Conservation (phyloP, 164 flowering plant genomes). For the Nymphaea colorata region DNA sequence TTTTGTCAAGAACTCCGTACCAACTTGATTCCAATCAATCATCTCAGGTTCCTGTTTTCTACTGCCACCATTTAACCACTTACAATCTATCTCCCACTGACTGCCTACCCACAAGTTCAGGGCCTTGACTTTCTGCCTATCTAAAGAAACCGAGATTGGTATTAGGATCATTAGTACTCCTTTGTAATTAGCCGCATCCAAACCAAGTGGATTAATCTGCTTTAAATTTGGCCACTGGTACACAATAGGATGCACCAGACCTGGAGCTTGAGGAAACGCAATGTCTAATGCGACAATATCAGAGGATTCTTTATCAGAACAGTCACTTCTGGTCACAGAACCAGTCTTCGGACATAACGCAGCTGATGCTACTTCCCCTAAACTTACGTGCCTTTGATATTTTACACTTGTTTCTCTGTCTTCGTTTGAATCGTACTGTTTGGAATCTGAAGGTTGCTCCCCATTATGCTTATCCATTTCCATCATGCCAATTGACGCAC, state of each 20-base stretch:
- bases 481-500: constrained; percentile 13
- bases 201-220: neutral
- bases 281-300: neutral
- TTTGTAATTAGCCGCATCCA: neutral
- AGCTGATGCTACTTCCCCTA: neutral
- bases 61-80: neutral
- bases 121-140: neutral
- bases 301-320: neutral
- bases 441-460: neutral
- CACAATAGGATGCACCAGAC: neutral
- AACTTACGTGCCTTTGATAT: constrained; percentile 15
- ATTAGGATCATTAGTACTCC: neutral
- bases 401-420: neutral
- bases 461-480: neutral
- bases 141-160: neutral
- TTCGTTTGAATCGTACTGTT: neutral
- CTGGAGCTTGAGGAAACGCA: neutral
- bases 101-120: neutral
- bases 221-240: neutral
- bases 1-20: neutral
- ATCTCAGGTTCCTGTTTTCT: neutral
- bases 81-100: neutral
- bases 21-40: neutral
- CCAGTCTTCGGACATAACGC: neutral
- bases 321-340: neutral